Evolutionary conservation across 2,329 filamentous ascomycete species (phyloP).

Genomic region (Ophiostoma sp.): DNA sequence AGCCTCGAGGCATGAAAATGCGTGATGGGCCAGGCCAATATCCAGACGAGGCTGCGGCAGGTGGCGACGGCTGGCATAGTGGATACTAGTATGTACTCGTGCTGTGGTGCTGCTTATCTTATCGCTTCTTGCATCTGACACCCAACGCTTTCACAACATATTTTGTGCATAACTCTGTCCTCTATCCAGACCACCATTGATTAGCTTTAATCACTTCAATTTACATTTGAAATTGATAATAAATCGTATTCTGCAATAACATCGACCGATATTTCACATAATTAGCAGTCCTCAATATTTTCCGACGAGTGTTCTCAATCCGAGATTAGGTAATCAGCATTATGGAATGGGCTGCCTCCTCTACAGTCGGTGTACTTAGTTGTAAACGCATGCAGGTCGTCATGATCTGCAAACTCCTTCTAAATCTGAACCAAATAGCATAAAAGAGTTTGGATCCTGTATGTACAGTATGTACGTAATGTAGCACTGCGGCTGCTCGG

Average conservation of each 20-base stretch:
- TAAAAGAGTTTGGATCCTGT: no score
- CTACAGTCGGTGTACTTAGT: neutral
- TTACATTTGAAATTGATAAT: no score
- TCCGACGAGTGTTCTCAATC: neutral
- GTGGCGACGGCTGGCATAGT: neutral
- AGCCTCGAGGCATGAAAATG: slow-evolving; percentile 6
- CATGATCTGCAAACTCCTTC: neutral
- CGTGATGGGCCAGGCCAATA: neutral
- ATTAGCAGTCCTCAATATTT: neutral
- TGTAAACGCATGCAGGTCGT: neutral
- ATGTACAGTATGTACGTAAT: no score
- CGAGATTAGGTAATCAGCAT: neutral
- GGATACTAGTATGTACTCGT: neutral
- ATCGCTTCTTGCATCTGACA: neutral
- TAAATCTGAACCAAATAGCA: neutral
- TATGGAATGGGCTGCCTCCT: slow-evolving; percentile 6
- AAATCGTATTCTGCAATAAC: neutral
- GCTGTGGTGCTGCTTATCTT: neutral
- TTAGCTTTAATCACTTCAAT: neutral
- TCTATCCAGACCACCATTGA: neutral
- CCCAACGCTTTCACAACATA: neutral
- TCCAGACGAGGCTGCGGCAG: slow-evolving; percentile 5
- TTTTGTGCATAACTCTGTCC: neutral
- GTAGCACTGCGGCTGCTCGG: neutral
- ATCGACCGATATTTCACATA: neutral